Evolutionary conservation across 306 rosid species (phyloP), one percentile per base, ranked within the genome.

Genomic region (Glycine latifolia): DNA sequence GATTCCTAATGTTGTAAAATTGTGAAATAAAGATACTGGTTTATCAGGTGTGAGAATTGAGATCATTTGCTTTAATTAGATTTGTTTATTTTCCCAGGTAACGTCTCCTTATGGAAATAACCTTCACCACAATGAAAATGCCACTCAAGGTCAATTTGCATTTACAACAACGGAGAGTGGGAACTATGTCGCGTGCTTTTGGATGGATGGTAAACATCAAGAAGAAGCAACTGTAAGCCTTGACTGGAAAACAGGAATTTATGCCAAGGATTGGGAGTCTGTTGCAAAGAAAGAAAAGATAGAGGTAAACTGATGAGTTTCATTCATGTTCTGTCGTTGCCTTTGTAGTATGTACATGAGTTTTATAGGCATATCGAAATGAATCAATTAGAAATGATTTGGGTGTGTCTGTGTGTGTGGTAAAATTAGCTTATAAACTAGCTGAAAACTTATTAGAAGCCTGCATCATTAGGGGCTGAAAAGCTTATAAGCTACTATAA

Each of bases 201-300:
- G 82, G 91, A 31, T 85, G 50, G 80, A 37, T 2, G 60, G 86
- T 20, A 53, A 67, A 12, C 79, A 68, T 41, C 20, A 80, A 83
- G 86, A 68, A 20, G 85, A 83, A 67, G 69, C 49, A 48, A 61
- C 60, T 67, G 8, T 88, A 5, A 83, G 81, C 79, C 86, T 88
- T 83, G 91, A 88, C 0, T 88, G 91, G 91, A 85, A 61, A 80
- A 83, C 80, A 55, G 91, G 91, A 78, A 83, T 88, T 77, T 44
- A 75, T 10, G 87, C 91, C 37, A 58, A 77, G 86, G 87, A 88
- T 80, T 88, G 91, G 91, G 89, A 85, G 2, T 77, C 89, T 9
- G 89, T 88, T 83, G 91, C 91, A 50, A 88, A 59, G 82, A 85
- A 88, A 76, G 87, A 88, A 44, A 88, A 82, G 68, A 83, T 88